Conservation (phyloP, 352 stramenopile genomes). For the Phytopythium ostracodes region DNA sequence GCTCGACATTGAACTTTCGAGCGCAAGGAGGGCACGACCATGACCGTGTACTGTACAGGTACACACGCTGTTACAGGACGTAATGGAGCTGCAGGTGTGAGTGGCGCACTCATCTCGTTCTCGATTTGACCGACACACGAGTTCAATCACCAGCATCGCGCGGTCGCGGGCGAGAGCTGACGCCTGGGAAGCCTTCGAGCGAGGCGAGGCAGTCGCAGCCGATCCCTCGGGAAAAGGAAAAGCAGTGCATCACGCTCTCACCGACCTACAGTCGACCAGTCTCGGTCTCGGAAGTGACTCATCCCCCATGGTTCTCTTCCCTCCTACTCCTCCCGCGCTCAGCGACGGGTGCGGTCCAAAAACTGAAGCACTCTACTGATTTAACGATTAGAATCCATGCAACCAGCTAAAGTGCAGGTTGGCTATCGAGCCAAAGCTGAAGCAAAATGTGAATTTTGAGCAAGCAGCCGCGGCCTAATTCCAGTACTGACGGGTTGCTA, state of each 20-base stretch:
- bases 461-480: background rate
- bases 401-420: background rate
- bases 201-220: background rate
- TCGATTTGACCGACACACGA: background rate
- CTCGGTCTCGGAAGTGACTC: too few species aligned
- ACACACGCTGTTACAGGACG: background rate
- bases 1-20: slow-evolving; percentile 3
- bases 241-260: too few species aligned
- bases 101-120: background rate
- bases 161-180: background rate
- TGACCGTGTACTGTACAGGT: too few species aligned
- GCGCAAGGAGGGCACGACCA: too few species aligned
- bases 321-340: background rate
- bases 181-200: background rate
- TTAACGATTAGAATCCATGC: background rate
- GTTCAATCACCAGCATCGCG: background rate
- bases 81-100: too few species aligned
- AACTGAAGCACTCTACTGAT: background rate
- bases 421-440: background rate
- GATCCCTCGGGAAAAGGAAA: background rate
- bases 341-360: background rate
- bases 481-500: background rate
- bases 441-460: background rate
- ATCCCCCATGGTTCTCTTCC: background rate
- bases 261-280: background rate